A percentile compares a stretch with the other conserved stretches of the same genome.
Evolutionary conservation across 1,139 yeast species (phyloP).

Genomic region (Diutina sp.): DNA sequence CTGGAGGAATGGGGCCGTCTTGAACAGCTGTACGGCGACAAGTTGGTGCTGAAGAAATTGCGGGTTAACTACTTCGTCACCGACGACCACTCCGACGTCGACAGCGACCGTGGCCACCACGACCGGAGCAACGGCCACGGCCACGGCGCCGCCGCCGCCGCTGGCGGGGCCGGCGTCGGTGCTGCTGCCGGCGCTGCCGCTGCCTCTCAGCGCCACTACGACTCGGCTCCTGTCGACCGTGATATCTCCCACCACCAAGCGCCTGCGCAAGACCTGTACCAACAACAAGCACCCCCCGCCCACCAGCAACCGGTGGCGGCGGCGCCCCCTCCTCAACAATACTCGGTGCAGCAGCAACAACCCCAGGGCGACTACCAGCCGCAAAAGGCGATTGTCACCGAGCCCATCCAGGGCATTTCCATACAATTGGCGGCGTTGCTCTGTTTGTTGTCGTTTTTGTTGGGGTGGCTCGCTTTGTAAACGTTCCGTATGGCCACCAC

Average conservation of each 20-base stretch:
- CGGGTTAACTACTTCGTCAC: slow-evolving; percentile 52
- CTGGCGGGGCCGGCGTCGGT: slow-evolving; percentile 3
- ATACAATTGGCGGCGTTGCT: slow-evolving; percentile 2
- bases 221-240: background rate
- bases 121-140: slow-evolving; percentile 1
- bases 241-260: background rate
- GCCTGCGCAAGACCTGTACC: background rate
- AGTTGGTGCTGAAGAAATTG: slow-evolving; percentile 61
- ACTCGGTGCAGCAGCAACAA: background rate
- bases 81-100: slow-evolving; percentile 13
- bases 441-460: background rate
- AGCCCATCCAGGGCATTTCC: slow-evolving; percentile 1
- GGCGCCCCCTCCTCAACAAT: slow-evolving; percentile 1
- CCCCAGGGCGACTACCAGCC: slow-evolving; percentile 1
- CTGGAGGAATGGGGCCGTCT: slow-evolving; percentile 63
- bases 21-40: slow-evolving; percentile 47
- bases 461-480: slow-evolving; percentile 1
- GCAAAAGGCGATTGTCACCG: slow-evolving; percentile 1
- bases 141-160: slow-evolving; percentile 2
- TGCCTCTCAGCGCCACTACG: background rate
- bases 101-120: slow-evolving; percentile 7
- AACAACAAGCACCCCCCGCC: background rate
- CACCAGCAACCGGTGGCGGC: background rate
- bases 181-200: slow-evolving; percentile 5
- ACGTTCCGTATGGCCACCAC: background rate